phyloP scores from a whole-genome alignment of 139 green algal genomes.

The Pleodorina starrii region DNA sequence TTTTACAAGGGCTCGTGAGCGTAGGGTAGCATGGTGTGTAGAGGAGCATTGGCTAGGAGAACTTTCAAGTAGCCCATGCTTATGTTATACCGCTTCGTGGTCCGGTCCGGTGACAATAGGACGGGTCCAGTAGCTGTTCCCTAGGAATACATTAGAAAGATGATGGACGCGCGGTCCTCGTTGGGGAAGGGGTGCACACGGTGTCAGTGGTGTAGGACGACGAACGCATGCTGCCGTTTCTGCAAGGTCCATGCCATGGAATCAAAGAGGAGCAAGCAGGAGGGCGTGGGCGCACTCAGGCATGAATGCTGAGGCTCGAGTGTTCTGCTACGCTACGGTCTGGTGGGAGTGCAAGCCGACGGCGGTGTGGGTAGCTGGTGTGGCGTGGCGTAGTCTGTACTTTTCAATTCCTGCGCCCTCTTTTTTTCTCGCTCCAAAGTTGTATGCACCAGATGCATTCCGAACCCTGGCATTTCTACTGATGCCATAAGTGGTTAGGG shows the following conservation, averaged over 20 bases:
- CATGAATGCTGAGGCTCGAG: too few species aligned
- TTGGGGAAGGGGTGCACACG: background rate
- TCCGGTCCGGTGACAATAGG: background rate
- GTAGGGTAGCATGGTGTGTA: background rate
- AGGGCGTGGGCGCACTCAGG: too few species aligned
- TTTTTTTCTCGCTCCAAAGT: background rate
- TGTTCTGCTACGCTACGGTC: too few species aligned
- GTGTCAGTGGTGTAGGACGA: background rate
- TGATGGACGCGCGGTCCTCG: background rate
- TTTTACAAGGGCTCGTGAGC: constrained; percentile 31
- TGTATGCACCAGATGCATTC: constrained; percentile 27
- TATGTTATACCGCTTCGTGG: background rate
- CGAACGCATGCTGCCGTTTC: too few species aligned
- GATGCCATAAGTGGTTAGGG: background rate
- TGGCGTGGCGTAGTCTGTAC: constrained; percentile 26
- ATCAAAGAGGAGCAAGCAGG: too few species aligned
- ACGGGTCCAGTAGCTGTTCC: background rate
- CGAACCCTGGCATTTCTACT: background rate
- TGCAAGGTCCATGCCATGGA: too few species aligned
- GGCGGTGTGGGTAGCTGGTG: too few species aligned
- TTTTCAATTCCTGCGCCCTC: constrained; percentile 3
- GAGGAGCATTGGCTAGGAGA: constrained; percentile 18
- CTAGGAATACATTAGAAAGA: background rate
- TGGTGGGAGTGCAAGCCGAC: too few species aligned
- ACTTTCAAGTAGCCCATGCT: constrained; percentile 9